Evolutionary conservation across 2,329 filamentous ascomycete species (phyloP).

Genomic region (Helicocarpus griseus): DNA sequence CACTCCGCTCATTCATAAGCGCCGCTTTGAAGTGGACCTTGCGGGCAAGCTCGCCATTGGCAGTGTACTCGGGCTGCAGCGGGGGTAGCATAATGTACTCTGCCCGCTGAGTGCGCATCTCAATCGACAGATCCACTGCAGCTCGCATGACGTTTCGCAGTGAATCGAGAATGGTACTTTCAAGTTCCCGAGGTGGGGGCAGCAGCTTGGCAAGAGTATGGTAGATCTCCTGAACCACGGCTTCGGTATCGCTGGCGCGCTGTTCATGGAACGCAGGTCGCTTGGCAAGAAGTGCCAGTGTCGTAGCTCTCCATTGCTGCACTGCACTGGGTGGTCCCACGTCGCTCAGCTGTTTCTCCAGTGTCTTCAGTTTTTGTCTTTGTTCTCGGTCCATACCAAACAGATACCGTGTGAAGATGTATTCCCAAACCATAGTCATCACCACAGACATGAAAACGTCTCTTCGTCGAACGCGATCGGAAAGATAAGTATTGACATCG

Average conservation of each 20-base stretch:
- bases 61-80: constrained; percentile 87
- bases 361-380: constrained; percentile 88
- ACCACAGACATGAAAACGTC: constrained; percentile 98
- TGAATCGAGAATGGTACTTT: constrained; percentile 71
- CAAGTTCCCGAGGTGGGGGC: constrained; percentile 72
- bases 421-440: constrained; percentile 99
- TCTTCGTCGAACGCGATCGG: constrained; percentile 75
- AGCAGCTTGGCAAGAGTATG: constrained; percentile 74
- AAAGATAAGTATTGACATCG: constrained; percentile 79
- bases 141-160: constrained; percentile 79
- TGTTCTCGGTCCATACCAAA: constrained; percentile 99
- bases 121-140: constrained; percentile 81
- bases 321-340: constrained; percentile 83
- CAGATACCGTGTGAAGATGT: constrained; percentile 92
- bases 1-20: constrained; percentile 87
- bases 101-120: constrained; percentile 93
- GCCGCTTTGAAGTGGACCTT: constrained; percentile 87
- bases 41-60: constrained; percentile 76
- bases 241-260: constrained; percentile 82
- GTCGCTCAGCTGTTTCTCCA: constrained; percentile 85
- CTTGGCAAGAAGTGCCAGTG: constrained; percentile 75
- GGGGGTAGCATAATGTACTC: constrained; percentile 99
- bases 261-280: constrained; percentile 72
- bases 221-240: constrained; percentile 86
- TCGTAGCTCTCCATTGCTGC: constrained; percentile 93